Percentiles rank a stretch among this genome's conserved stretches.
Conservation (phyloP, 306 rosid genomes). For the Ceratonia siliqua region DNA sequence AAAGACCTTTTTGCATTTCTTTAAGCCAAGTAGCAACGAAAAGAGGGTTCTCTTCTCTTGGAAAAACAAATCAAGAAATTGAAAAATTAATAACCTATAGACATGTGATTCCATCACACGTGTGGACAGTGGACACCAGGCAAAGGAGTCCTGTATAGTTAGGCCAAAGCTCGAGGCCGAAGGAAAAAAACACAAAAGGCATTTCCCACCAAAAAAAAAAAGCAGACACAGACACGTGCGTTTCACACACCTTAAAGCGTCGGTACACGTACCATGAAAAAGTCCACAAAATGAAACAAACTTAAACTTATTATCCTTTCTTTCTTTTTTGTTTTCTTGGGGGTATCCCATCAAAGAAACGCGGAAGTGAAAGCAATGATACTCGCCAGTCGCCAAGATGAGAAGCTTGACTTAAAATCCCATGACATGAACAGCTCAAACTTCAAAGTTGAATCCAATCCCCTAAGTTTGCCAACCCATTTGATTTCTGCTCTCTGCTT, state of each 20-base stretch:
- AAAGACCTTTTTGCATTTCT: slow-evolving; percentile 49
- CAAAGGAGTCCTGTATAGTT: slow-evolving; percentile 39
- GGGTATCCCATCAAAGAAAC: slow-evolving; percentile 32
- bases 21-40: slow-evolving; percentile 33
- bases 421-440: slow-evolving; percentile 36
- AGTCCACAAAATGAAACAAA: slow-evolving; percentile 39
- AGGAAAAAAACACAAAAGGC: slow-evolving; percentile 9
- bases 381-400: slow-evolving; percentile 33
- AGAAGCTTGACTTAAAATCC: slow-evolving; percentile 44
- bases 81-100: slow-evolving; percentile 23
- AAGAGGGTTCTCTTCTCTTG: slow-evolving; percentile 28
- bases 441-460: slow-evolving; percentile 31
- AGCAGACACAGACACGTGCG: slow-evolving; percentile 43
- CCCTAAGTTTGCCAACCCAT: slow-evolving; percentile 22
- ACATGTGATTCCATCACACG: slow-evolving; percentile 59
- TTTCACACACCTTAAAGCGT: slow-evolving; percentile 35
- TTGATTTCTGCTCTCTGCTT: slow-evolving; percentile 13
- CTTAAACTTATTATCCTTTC: slow-evolving; percentile 21
- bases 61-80: slow-evolving; percentile 32
- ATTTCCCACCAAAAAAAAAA: slow-evolving; percentile 52
- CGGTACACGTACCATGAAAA: slow-evolving; percentile 46
- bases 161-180: slow-evolving; percentile 52
- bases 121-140: slow-evolving; percentile 42
- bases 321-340: slow-evolving; percentile 10
- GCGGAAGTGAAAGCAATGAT: slow-evolving; percentile 36